Evolutionary conservation across 164 flowering plant genomes (phyloP), one percentile per base, ranked within the genome.

Genomic region (Buxus sempervirens): DNA sequence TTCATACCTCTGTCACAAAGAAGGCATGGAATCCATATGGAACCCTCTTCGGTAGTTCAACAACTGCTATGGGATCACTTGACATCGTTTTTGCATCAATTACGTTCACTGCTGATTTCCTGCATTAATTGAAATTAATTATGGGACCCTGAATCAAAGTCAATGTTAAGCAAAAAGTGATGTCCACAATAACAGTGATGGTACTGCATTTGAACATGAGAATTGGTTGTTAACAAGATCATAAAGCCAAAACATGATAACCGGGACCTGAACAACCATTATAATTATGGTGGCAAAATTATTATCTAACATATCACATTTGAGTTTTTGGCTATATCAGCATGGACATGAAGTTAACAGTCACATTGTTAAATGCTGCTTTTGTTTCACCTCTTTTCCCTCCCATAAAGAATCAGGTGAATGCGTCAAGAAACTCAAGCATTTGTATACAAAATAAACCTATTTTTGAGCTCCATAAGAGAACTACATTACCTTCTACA

Each of bases 21-120:
- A 95, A 86, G 68, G 99, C 97, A 79, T 92, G 97, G 81, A 95
- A 90, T 20, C 99, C 97, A 71, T 84, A 90, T 25, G 99, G 97
- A 71, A 95, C 97, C 71, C 97, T 84, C 12, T 79, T 76, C 0
- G 97, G 99, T 62, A 95, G 80, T 60, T 90, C 97, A 73, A 95
- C 84, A 58, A 92, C 85, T 55, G 99, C 99, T 68, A 95, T 88
- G 22, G 97, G 97, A 72, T 95, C 97, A 38, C 90, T 62, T 48
- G 99, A 90, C 97, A 95, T 95, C 57, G 97, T 90, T 76, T 88
- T 92, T 58, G 99, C 97, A 81, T 95, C 91, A 38, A 92, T 80
- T 27, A 95, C 96, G 72, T 83, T 79, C 62, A 86, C 91, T 21
- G 76, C 73, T n/a, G 99, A 95, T 78, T 92, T 92, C 60, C 97